A percentile compares a stretch with the other conserved stretches of the same genome.
Evolutionary conservation across 2,329 filamentous ascomycete genomes (phyloP).

Genomic region (Hypocreales sp.): DNA sequence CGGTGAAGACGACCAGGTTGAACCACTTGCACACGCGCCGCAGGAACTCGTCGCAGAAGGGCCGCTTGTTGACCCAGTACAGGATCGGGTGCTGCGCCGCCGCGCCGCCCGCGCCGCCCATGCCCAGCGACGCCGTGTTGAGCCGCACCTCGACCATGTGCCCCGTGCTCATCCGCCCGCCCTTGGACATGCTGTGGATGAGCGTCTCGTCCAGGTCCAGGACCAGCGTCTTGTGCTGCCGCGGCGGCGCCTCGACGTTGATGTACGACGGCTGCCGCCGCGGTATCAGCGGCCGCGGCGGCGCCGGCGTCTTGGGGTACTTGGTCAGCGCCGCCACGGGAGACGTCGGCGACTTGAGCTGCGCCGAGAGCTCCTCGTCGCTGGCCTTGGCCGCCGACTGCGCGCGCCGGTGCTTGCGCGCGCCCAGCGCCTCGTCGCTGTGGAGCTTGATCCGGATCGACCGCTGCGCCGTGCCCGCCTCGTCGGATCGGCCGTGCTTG

Average conservation of each 20-base stretch:
- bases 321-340: constrained; percentile 64
- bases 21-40: constrained; percentile 93
- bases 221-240: constrained; percentile 81
- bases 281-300: constrained; percentile 80
- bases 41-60: constrained; percentile 91
- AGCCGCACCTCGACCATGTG: constrained; percentile 98
- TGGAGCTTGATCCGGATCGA: constrained; percentile 87
- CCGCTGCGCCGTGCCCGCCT: constrained; percentile 48
- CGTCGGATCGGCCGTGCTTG: constrained; percentile 51
- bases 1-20: constrained; percentile 91
- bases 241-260: constrained; percentile 36
- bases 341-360: constrained; percentile 87
- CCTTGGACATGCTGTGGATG: constrained; percentile 96
- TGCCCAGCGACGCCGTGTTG: constrained; percentile 53
- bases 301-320: constrained; percentile 80
- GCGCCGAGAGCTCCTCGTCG: constrained; percentile 48
- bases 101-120: constrained; percentile 39
- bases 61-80: constrained; percentile 97
- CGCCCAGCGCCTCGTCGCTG: constrained; percentile 59
- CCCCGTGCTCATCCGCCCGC: constrained; percentile 84
- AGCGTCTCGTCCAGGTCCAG: constrained; percentile 93
- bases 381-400: constrained; percentile 31
- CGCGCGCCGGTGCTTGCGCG: constrained; percentile 54
- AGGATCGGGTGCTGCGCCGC: constrained; percentile 82
- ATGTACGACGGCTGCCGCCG: constrained; percentile 80